Percentiles rank a stretch among this genome's conserved stretches.
Evolutionary conservation across 2,329 filamentous ascomycete species (phyloP).

Genomic region (Fusarium phyllophilum): DNA sequence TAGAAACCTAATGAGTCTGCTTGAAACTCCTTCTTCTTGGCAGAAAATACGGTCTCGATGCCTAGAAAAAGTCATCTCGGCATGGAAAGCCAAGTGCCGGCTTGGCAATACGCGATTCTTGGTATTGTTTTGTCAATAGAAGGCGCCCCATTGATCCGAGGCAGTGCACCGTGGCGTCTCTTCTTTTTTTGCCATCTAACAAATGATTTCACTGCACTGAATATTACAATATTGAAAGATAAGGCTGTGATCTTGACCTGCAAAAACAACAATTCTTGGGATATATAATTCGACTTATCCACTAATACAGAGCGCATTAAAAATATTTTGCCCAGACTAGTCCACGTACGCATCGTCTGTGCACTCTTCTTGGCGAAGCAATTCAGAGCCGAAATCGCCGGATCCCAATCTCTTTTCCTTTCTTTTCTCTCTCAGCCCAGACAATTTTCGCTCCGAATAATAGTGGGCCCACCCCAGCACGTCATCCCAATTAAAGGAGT

Average conservation of each 20-base stretch:
- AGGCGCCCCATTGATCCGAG: neutral
- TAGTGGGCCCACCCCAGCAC: slow-evolving; percentile 14
- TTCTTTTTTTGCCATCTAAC: rapidly evolving
- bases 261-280: rapidly evolving
- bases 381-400: slow-evolving; percentile 20
- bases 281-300: neutral
- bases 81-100: slow-evolving; percentile 4
- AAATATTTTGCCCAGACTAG: neutral
- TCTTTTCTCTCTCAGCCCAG: neutral
- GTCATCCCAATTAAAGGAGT: slow-evolving; percentile 26
- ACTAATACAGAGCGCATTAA: rapidly evolving
- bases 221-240: neutral
- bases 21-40: too few species aligned
- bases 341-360: slow-evolving; percentile 15
- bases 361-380: slow-evolving; percentile 16
- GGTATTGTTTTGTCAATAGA: neutral
- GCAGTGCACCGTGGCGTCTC: neutral
- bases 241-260: too few species aligned
- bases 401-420: neutral
- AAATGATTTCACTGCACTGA: neutral
- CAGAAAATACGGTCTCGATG: neutral
- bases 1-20: rapidly evolving
- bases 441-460: slow-evolving; percentile 1
- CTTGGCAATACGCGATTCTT: slow-evolving; percentile 11
- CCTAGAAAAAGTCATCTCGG: slow-evolving; percentile 6